A percentile compares a stretch with the other conserved stretches of the same genome.
Evolutionary conservation across 2,329 filamentous ascomycete species (phyloP).

Genomic region (Metarhizium robertsii): DNA sequence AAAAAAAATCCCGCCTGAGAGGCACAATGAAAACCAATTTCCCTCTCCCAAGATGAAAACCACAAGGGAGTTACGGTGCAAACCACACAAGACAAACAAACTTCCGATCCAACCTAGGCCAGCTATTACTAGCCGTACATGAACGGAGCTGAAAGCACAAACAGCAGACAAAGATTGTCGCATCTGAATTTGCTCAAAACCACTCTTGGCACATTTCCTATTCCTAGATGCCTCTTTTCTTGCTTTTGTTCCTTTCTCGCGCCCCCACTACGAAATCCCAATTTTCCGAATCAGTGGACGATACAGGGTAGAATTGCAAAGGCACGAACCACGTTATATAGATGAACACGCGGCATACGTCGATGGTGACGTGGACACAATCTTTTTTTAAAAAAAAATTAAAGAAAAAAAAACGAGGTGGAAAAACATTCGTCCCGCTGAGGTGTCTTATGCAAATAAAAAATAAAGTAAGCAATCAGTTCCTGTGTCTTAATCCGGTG

Average conservation of each 20-base stretch:
- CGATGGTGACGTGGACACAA: constrained; percentile 6
- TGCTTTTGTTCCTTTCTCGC: not conserved
- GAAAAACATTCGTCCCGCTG: constrained; percentile 1
- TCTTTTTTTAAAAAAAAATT: constrained; percentile 6
- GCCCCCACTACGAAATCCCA: no score
- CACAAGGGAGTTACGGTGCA: not conserved
- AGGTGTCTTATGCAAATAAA: constrained; percentile 2
- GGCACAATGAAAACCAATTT: not conserved
- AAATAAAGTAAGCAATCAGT: not conserved
- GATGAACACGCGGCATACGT: constrained; percentile 1
- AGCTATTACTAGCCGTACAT: not conserved
- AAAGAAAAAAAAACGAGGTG: constrained; percentile 4
- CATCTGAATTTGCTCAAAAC: not conserved
- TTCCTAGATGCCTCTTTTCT: not conserved
- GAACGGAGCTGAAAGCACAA: not conserved
- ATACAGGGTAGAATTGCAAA: no score
- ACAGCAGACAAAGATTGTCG: not conserved
- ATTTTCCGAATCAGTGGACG: no score
- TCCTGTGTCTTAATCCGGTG: constrained; percentile 3
- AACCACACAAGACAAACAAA: not conserved
- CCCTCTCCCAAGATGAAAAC: not conserved
- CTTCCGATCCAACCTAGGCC: not conserved
- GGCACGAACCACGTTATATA: not conserved
- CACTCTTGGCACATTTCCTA: not conserved
- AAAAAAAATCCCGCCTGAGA: not conserved